Conservation (phyloP, 352 stramenopile genomes). For the Phytophthora chlamydospora region DNA sequence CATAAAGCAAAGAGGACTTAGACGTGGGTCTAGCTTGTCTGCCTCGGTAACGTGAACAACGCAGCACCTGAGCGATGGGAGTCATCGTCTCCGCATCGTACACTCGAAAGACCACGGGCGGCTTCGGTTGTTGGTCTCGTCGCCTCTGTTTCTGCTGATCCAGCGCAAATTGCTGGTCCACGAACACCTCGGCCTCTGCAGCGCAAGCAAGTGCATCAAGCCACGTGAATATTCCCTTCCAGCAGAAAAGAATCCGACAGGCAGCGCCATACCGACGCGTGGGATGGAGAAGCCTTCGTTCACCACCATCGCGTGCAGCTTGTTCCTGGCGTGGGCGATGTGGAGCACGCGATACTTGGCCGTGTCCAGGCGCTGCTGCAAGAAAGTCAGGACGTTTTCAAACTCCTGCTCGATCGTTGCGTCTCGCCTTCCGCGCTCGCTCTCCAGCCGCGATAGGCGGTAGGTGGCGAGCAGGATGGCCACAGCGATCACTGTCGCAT, state of each 20-base stretch:
- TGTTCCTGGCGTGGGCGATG: constrained; percentile 29
- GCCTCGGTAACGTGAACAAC: background rate
- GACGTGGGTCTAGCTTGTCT: too few relatives aligned
- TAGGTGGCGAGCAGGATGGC: constrained; percentile 66
- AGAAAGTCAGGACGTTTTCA: constrained; percentile 46
- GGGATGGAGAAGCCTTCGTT: constrained; percentile 57
- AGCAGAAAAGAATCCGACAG: background rate
- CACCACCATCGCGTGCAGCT: constrained; percentile 56
- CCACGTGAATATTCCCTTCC: constrained; percentile 2
- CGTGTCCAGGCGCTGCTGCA: constrained; percentile 47
- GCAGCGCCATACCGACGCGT: constrained; percentile 52
- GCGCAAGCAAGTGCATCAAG: background rate
- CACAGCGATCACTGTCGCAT: constrained; percentile 57
- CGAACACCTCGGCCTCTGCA: constrained; percentile 56
- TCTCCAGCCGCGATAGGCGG: constrained; percentile 62
- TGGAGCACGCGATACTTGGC: constrained; percentile 63
- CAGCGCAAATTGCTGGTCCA: constrained; percentile 45
- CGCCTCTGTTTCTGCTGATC: constrained; percentile 30
- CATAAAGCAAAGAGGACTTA: background rate
- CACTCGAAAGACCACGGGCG: constrained; percentile 44
- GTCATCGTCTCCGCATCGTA: constrained; percentile 50
- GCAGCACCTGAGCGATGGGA: constrained; percentile 43
- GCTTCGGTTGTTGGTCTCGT: constrained; percentile 9
- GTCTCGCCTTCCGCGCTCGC: constrained; percentile 37
- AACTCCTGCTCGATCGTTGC: constrained; percentile 58